Evolutionary conservation across 768 basidiomycete genomes (phyloP), one percentile per base, ranked within the genome.

Genomic region (Candolleomyces aberdarensis): DNA sequence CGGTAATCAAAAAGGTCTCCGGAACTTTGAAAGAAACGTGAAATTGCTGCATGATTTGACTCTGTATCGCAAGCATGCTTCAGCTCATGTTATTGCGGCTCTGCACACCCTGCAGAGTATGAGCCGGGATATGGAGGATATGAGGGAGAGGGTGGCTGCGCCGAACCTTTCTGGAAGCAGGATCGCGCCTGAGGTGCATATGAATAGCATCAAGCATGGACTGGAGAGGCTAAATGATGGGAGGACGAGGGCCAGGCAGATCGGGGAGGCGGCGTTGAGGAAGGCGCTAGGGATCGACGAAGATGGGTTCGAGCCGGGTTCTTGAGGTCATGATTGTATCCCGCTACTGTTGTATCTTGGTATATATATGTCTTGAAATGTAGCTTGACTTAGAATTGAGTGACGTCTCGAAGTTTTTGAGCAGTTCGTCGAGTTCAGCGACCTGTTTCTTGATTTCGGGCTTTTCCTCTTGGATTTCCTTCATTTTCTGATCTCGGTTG

Each of bases 101-200:
- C 67, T 89, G 65, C 85, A 86, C 56, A 79, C 84, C 9, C 72
- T 93, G 62, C 73, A 83, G 31, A 75, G 76, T 43, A 82, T 92
- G 85, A 83, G 83, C 63, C 85, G 83, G 40, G 89, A 92, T 62
- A 85, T 92, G 78, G 88, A 90, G 68, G 89, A 90, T 47, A 72
- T 93, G 62, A 78, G 91, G 62, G 87, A 90, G 67, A 77, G 87
- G 17, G 88, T 90, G 1, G 82, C 88, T 4, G 81, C 84, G 32
- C 90, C 91, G 1, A 84, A 85, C 55, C 71, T 92, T 5, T 69
- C 83, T 10, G 85, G 83, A 5, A 72, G 81, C n/a, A 75, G 74
- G 44, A 77, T 91, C 15, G 88, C 90, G 4, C 75, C 88, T 4
- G 85, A 88, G 60, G 89, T 92, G 20, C 89, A 92, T 65, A 84